Conservation (phyloP, 2,329 filamentous ascomycete species). For the Trichoderma gracile region DNA sequence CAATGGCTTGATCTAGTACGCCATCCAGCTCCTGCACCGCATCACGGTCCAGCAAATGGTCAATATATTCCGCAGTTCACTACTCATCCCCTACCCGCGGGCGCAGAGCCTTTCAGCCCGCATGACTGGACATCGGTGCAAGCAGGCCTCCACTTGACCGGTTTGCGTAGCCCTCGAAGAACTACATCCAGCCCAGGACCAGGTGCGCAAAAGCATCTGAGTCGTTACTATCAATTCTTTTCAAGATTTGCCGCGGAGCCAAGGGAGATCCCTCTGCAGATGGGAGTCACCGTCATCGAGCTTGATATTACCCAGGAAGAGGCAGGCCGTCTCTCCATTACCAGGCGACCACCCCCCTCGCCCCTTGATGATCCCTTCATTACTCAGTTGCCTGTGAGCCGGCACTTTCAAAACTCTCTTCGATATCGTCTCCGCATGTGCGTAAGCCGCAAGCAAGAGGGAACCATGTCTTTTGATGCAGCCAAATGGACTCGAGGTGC, state of each 20-base stretch:
- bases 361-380: conserved; percentile 32
- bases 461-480: conserved; percentile 39
- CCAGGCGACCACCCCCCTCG: conserved; percentile 31
- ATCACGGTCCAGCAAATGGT: neutral
- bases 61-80: neutral
- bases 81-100: conserved; percentile 8
- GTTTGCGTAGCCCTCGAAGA: conserved; percentile 51
- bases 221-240: conserved; percentile 59
- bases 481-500: conserved; percentile 63
- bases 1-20: neutral
- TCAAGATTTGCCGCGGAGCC: conserved; percentile 54
- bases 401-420: conserved; percentile 53
- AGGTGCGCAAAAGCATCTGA: conserved; percentile 24
- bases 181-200: conserved; percentile 33
- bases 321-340: conserved; percentile 40
- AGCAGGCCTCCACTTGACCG: conserved; percentile 49
- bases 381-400: conserved; percentile 39
- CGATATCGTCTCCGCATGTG: conserved; percentile 72
- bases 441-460: conserved; percentile 27
- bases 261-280: conserved; percentile 39
- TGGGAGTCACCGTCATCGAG: conserved; percentile 44
- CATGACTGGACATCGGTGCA: conserved; percentile 46
- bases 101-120: conserved; percentile 46
- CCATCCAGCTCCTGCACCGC: neutral
- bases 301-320: conserved; percentile 49